Percentiles rank a stretch among this genome's conserved stretches.
Conservation (phyloP, 306 rosid species). For the Cucumis melo region DNA sequence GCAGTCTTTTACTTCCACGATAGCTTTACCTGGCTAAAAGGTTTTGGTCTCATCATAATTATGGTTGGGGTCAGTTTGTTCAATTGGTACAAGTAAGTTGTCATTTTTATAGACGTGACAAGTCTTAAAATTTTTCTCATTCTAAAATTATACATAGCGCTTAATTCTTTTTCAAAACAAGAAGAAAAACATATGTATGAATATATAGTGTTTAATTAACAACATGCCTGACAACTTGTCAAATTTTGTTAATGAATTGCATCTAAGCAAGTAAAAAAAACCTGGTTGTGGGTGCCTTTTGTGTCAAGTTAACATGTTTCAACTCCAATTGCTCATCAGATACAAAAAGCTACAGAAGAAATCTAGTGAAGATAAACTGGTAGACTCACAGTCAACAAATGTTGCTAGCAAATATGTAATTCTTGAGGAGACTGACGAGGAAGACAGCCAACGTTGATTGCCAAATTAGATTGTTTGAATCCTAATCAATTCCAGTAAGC, state of each 20-base stretch:
- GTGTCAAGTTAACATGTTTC: neutral
- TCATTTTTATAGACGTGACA: neutral
- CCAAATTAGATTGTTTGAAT: neutral
- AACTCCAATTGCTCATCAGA: slow-evolving; percentile 22
- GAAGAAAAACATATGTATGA: no score
- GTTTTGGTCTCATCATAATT: slow-evolving; percentile 62
- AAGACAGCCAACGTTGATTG: slow-evolving; percentile 32
- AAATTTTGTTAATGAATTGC: neutral
- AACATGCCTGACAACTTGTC: neutral
- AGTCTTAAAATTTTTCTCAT: neutral
- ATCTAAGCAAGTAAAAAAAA: neutral
- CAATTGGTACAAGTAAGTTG: slow-evolving; percentile 95
- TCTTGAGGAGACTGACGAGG: slow-evolving; percentile 74
- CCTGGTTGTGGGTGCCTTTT: neutral
- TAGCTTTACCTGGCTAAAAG: slow-evolving; percentile 76
- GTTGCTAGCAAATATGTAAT: slow-evolving; percentile 71
- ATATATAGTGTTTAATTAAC: neutral
- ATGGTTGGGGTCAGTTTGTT: slow-evolving; percentile 88
- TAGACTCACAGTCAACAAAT: slow-evolving; percentile 16
- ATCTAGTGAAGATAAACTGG: slow-evolving; percentile 21
- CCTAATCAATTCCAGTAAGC: slow-evolving; percentile 21
- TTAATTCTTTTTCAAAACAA: no score
- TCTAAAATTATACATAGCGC: neutral
- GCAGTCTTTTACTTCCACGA: slow-evolving; percentile 92
- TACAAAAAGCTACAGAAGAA: slow-evolving; percentile 56